Evolutionary conservation across 768 basidiomycete species (phyloP).

Genomic region (Lyophyllum shimeji): DNA sequence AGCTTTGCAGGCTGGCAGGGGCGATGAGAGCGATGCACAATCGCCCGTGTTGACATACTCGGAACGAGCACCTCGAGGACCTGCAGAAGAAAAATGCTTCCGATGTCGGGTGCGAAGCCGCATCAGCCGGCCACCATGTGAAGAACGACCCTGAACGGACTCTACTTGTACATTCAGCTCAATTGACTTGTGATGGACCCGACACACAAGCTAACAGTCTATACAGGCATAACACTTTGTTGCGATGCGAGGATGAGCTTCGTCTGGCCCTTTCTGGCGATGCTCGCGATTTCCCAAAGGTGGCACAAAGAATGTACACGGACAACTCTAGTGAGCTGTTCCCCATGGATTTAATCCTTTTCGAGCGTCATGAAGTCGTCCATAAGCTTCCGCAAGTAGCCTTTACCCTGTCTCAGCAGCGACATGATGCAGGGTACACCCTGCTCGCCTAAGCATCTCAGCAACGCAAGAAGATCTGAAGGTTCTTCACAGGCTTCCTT

Average conservation of each 20-base stretch:
- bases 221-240: background rate
- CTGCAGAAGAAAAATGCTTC: background rate
- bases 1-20: too few relatives aligned
- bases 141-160: background rate
- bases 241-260: background rate
- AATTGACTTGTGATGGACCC: background rate
- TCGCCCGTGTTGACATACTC: background rate
- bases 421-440: background rate
- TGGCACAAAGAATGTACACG: too few relatives aligned
- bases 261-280: too few relatives aligned
- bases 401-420: background rate
- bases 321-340: background rate
- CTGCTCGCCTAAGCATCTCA: background rate
- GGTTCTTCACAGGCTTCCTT: background rate
- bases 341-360: background rate
- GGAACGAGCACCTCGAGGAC: background rate
- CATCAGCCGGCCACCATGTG: background rate
- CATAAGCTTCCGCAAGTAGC: background rate
- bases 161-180: background rate
- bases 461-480: background rate
- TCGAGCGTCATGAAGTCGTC: background rate
- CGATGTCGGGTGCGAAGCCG: background rate
- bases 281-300: too few relatives aligned
- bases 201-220: background rate
- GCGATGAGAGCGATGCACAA: too few relatives aligned